Percentiles rank a stretch among this genome's conserved stretches.
phyloP scores from a whole-genome alignment of 257 asterid genomes.

The Nicotiana benthamiana region DNA sequence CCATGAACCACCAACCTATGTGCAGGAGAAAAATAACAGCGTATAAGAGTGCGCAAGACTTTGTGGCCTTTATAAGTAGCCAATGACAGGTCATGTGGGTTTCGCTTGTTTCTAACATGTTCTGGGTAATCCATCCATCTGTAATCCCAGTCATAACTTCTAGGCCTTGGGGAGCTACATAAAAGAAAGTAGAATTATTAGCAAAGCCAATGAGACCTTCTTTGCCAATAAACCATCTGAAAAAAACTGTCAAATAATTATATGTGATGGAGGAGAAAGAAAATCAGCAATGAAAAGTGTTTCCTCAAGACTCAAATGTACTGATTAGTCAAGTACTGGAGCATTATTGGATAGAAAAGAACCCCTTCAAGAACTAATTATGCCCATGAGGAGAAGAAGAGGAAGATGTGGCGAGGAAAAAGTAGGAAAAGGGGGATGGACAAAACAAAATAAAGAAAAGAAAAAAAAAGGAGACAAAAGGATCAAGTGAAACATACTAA shows the following conservation, averaged over 20 bases:
- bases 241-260: background rate
- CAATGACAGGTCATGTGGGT: constrained; percentile 62
- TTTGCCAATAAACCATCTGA: background rate
- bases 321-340: background rate
- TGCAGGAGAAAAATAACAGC: constrained; percentile 89
- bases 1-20: constrained; percentile 42
- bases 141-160: constrained; percentile 68
- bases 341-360: background rate
- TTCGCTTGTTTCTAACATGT: constrained; percentile 30
- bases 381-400: background rate
- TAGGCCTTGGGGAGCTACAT: constrained; percentile 48
- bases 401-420: background rate
- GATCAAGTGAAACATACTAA: constrained; percentile 42
- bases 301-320: background rate
- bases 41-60: constrained; percentile 84
- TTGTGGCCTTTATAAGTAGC: constrained; percentile 81
- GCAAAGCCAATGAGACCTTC: background rate
- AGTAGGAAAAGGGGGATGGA: background rate
- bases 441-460: background rate
- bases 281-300: background rate
- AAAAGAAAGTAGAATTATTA: constrained; percentile 12
- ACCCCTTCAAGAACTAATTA: background rate
- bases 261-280: background rate
- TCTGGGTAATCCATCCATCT: constrained; percentile 84
- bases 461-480: constrained; percentile 5